Evolutionary conservation across 768 basidiomycete genomes (phyloP), one percentile per base, ranked within the genome.

Genomic region (Lyophyllum decastes): DNA sequence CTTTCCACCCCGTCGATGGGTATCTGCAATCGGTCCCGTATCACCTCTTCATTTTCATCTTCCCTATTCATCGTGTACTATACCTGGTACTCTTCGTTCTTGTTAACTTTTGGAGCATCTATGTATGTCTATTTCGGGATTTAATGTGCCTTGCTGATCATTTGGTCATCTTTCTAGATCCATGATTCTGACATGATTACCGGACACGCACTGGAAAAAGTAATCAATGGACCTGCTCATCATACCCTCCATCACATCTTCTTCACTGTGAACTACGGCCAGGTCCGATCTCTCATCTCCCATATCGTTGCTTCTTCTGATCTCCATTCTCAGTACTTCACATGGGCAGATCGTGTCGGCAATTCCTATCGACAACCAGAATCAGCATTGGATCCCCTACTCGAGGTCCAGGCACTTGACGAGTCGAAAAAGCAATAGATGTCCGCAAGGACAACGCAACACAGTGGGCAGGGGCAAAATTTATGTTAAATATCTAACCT

Each of bases 101-200:
- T 53, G 92, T 98, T 69, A 98, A 98, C 77, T 82, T 90, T 66
- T 98, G 97, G 97, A 87, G 78, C 60, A 95, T 98, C 71, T 81
- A 97, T 59, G 92, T 93, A 68, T 51, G 87, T 79, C n/a, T 54
- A n/a, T 33, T 24, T 24, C 35, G 19, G 22, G 14, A 35, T 33
- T 33, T 21, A 43, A 27, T 34, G 38, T 40, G 24, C 27, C 19
- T 54, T 25, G 43, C 49, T 57, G 19, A 51, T 50, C 35, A 53
- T 38, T 22, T 57, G 1, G 5, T 19, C 4, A 33, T 16, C n/a
- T 17, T 2, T 27, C 19, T 68, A 94, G 93, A 99, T 99, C 64
- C 96, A 99, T 69, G 97, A 99, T 73, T 95, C 94, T 3, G 97
- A 98, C 77, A 98, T 99, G 96, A 86, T 98, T 67, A 92, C 93